Evolutionary conservation across 371 early-diverging fungal genomes (phyloP).

Genomic region (Sporodiniella umbellata): DNA sequence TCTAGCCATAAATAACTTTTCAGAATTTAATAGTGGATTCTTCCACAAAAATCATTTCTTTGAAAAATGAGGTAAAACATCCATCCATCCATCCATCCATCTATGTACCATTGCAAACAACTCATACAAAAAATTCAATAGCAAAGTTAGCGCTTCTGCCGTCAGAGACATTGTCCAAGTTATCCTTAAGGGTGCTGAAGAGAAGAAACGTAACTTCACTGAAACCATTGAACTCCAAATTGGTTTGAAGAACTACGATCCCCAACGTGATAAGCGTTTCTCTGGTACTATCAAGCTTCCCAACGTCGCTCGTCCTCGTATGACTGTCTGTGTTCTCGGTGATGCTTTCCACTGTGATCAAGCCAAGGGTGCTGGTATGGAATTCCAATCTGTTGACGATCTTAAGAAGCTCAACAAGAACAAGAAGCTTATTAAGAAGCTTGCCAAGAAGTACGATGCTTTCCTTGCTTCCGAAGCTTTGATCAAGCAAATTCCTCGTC

Average conservation of each 20-base stretch:
- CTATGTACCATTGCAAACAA: slow-evolving; percentile 1
- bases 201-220: slow-evolving; percentile 88
- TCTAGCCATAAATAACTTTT: no score
- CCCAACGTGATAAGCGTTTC: slow-evolving; percentile 45
- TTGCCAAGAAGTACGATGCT: slow-evolving; percentile 93
- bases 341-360: slow-evolving; percentile 95
- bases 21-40: no score
- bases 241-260: slow-evolving; percentile 99
- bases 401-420: slow-evolving; percentile 99
- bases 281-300: slow-evolving; percentile 32
- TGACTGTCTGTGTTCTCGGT: slow-evolving; percentile 94
- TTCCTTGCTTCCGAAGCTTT: slow-evolving; percentile 97
- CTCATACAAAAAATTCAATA: no score
- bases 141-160: slow-evolving; percentile 85
- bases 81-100: slow-evolving; percentile 19
- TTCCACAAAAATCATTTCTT: background rate
- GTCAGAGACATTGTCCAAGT: slow-evolving; percentile 78
- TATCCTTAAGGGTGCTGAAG: slow-evolving; percentile 74
- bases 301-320: slow-evolving; percentile 86
- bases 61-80: slow-evolving; percentile 17
- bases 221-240: slow-evolving; percentile 98
- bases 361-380: slow-evolving; percentile 91
- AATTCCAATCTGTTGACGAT: slow-evolving; percentile 96
- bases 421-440: slow-evolving; percentile 99
- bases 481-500: slow-evolving; percentile 98